Base-by-base conservation (phyloP, 495 filamentous ascomycete genomes). In the Letharia lupina region DNA sequence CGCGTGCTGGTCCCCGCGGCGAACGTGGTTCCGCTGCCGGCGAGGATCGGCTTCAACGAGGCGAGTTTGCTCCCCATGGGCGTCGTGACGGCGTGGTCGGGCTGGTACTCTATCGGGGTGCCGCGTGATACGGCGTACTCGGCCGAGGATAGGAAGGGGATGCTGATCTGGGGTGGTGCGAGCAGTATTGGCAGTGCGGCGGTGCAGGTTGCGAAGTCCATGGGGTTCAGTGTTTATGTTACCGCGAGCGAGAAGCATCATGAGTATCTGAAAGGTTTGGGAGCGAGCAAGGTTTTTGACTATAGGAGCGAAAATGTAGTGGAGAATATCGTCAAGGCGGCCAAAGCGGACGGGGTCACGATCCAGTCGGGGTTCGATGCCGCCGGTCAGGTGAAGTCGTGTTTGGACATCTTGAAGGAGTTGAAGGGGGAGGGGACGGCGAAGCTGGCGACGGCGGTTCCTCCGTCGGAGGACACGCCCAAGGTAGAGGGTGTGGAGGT, bases 131-230 rank as follows among this genome's bases (percentile, higher is more conserved):
- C 71, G 52, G 65, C 65, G 41, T 74, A 73, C 60, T 70, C 72
- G 2, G 64, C 73, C 5, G 54, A 61, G 60, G 71, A 75, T 10
- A 75, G 72, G 57, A 67, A 75, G 47, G 77, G 70, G 47, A 75
- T 80, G 20, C 65, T 82, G 39, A 66, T 83, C 60, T 84, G 81
- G 82, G 82, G 82, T 4, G 82, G 72, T 7, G 71, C 79, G 45
- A 78, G 76, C 56, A 81, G 76, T 62, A 72, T 82, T 7, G 80
- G 81, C 0, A 74, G 68, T 13, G 65, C 73, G 33, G 71, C 75
- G 3, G 69, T 84, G 12, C 82, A 84, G 64, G 57, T 71, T 6
- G 81, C 79, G 1, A 75, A 70, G 41, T 44, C 69, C 7, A 35
- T 79, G 7, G 81, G 81, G 6, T 81, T 77, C 57, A 75, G 69